Evolutionary conservation across 1,284 basidiomycete species (phyloP).

Genomic region (Ganoderma sp.): DNA sequence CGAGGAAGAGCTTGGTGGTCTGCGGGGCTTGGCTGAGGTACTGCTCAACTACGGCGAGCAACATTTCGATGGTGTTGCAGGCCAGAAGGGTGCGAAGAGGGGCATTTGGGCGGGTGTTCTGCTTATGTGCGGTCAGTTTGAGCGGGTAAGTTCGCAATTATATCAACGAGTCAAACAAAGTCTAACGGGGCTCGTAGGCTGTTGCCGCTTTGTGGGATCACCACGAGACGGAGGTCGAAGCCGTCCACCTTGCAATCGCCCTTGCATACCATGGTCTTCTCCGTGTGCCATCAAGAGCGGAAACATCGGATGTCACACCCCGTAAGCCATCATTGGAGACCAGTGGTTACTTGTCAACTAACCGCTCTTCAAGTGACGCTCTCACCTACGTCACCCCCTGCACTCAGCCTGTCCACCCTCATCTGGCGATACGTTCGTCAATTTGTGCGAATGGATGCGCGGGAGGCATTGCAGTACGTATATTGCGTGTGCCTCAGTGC

Average conservation of each 20-base stretch:
- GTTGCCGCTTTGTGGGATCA: slow-evolving; percentile 91
- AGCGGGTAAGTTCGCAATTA: slow-evolving; percentile 63
- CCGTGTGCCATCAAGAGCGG: slow-evolving; percentile 78
- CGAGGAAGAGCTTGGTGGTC: slow-evolving; percentile 80
- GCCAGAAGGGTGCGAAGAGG: slow-evolving; percentile 60
- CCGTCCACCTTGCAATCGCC: slow-evolving; percentile 92
- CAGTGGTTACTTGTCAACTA: slow-evolving; percentile 10
- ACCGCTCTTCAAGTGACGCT: slow-evolving; percentile 58
- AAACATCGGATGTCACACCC: slow-evolving; percentile 82
- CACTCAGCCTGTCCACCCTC: slow-evolving; percentile 84
- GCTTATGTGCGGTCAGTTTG: slow-evolving; percentile 93
- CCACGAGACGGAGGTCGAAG: slow-evolving; percentile 89
- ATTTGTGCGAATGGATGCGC: slow-evolving; percentile 90
- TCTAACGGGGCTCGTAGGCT: slow-evolving; percentile 55
- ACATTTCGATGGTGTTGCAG: slow-evolving; percentile 82
- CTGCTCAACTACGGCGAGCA: slow-evolving; percentile 88
- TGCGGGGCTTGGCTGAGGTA: slow-evolving; percentile 81
- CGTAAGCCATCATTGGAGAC: slow-evolving; percentile 55
- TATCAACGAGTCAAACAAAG: too few species aligned
- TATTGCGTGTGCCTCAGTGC: slow-evolving; percentile 86
- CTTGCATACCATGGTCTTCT: slow-evolving; percentile 94
- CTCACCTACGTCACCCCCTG: slow-evolving; percentile 65
- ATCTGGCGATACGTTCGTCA: slow-evolving; percentile 93
- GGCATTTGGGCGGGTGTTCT: slow-evolving; percentile 92
- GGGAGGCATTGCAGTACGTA: slow-evolving; percentile 95